These are phyloP conservation scores for Pythium periplocum DNA, from an alignment of 352 stramenopile species.

Conservation along the genomic window DNA sequence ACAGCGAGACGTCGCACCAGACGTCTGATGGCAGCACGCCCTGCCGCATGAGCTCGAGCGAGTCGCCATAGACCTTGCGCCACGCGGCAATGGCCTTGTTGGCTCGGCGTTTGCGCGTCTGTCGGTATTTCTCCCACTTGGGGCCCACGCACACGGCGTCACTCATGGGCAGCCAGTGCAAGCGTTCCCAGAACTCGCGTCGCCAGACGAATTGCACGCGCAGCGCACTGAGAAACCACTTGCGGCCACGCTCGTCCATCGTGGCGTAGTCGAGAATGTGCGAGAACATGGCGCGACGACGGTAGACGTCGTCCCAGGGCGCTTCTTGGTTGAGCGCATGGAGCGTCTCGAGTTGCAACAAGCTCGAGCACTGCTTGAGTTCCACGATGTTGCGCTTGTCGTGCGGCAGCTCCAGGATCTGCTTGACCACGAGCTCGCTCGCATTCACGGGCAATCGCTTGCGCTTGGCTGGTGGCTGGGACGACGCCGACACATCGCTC, in stretches of 20 bases:
- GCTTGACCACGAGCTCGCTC: conserved; percentile 22
- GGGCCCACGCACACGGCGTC: conserved; percentile 30
- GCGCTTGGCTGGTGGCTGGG: conserved; percentile 2
- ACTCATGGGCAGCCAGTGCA: conserved; percentile 44
- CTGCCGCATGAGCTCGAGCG: conserved; percentile 37
- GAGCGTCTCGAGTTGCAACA: conserved; percentile 21
- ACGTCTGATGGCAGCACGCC: conserved; percentile 28
- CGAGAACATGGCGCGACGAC: conserved; percentile 21
- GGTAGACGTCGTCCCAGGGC: conserved; percentile 41
- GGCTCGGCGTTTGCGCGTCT: conserved; percentile 31
- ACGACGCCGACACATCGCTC: too few relatives aligned
- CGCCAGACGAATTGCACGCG: conserved; percentile 38
- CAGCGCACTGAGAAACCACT: conserved; percentile 29
- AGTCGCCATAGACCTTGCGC: conserved; percentile 39
- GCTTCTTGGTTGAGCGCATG: conserved; percentile 19
- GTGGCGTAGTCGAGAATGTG: conserved; percentile 23
- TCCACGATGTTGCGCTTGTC: conserved; percentile 36
- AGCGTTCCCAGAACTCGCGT: conserved; percentile 40
- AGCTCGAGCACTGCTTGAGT: conserved; percentile 33
- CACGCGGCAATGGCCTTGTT: conserved; percentile 30
- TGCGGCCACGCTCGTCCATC: conserved; percentile 18
- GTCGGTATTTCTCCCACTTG: conserved; percentile 33
- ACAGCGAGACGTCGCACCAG: conserved; percentile 36
- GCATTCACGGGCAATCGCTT: conserved; percentile 1
- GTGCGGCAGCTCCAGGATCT: conserved; percentile 31